Conservation (phyloP, 2,329 filamentous ascomycete species). For the Curvularia lunata region DNA sequence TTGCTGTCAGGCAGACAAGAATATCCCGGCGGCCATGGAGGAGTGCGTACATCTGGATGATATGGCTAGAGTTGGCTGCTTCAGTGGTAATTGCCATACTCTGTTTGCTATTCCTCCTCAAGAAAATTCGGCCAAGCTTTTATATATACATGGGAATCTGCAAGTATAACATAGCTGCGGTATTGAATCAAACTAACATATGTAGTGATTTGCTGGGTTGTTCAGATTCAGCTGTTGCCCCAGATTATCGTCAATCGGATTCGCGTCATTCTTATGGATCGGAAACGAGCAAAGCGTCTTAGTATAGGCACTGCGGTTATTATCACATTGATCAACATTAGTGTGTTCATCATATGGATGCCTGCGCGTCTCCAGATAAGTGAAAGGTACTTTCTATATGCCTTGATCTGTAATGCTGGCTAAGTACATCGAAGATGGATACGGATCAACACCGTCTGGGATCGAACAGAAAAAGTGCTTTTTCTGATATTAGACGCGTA, state of each 20-base stretch:
- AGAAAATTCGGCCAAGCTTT: conserved; percentile 42
- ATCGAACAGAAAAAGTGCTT: conserved; percentile 36
- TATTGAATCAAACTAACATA: conserved; percentile 9
- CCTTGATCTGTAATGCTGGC: neutral
- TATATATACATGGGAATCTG: conserved; percentile 40
- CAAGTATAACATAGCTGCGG: conserved; percentile 13
- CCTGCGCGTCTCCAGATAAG: conserved; percentile 36
- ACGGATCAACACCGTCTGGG: conserved; percentile 34
- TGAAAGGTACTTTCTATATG: conserved; percentile 12
- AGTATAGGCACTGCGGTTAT: conserved; percentile 23
- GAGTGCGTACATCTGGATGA: conserved; percentile 55
- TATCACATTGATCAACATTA: conserved; percentile 38
- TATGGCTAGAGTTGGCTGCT: conserved; percentile 56
- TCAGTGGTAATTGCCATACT: conserved; percentile 52
- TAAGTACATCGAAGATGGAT: conserved; percentile 20
- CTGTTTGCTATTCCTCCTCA: conserved; percentile 41
- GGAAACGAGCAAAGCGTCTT: conserved; percentile 21
- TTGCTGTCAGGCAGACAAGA: conserved; percentile 36
- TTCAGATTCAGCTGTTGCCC: conserved; percentile 39
- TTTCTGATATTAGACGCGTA: conserved; percentile 32
- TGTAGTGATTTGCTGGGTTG: conserved; percentile 32
- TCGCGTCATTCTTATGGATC: conserved; percentile 31
- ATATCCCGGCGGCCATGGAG: conserved; percentile 26
- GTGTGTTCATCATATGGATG: conserved; percentile 40
- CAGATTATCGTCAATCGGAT: conserved; percentile 43